Evolutionary conservation across 192 early-diverging fungal genomes (phyloP).

Genomic region (Umbelopsis sp.): DNA sequence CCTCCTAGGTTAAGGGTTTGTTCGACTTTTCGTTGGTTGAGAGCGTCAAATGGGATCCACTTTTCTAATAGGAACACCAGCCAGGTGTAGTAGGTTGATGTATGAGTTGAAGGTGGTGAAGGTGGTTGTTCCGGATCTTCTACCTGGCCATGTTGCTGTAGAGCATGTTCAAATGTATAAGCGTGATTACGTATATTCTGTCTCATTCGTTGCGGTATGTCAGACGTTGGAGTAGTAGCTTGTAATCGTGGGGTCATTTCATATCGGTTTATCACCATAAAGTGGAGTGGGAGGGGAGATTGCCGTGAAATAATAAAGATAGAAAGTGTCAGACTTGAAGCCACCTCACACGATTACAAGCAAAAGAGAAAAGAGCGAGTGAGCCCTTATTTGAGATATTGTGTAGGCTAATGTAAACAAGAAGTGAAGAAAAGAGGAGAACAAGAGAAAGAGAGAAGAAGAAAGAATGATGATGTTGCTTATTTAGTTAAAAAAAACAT

Average conservation of each 20-base stretch:
- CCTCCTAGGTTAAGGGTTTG: conserved; percentile 30
- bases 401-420: neutral
- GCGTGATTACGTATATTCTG: conserved; percentile 27
- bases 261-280: conserved; percentile 11
- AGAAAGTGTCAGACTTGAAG: neutral
- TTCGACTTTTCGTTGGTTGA: conserved; percentile 30
- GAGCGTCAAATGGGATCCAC: conserved; percentile 26
- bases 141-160: neutral
- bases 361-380: neutral
- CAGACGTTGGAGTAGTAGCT: neutral
- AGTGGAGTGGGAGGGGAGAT: neutral
- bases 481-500: neutral
- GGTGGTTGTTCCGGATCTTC: neutral
- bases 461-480: neutral
- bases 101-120: conserved; percentile 18
- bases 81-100: conserved; percentile 27
- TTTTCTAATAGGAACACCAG: conserved; percentile 22
- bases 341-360: neutral
- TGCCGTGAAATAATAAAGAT: neutral
- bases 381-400: neutral
- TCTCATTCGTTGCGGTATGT: conserved; percentile 16
- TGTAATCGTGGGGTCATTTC: conserved; percentile 11
- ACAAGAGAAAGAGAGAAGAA: neutral
- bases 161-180: conserved; percentile 27
- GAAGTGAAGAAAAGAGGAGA: too few relatives aligned